Evolutionary conservation across 345 rosid species (phyloP).

Genomic region (Pistacia integerrima): DNA sequence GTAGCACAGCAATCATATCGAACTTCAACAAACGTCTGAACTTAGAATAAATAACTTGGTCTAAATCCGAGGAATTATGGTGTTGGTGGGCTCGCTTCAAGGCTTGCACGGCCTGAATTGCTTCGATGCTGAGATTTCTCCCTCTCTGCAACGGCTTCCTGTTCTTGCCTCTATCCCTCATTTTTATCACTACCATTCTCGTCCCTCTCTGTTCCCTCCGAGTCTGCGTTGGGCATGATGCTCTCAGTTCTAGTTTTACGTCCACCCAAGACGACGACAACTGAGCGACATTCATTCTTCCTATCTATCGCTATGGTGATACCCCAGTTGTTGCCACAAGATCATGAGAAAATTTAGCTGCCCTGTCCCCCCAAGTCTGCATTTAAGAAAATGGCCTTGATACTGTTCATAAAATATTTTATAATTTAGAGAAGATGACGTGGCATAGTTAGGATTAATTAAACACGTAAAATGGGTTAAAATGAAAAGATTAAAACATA

Average conservation of each 20-base stretch:
- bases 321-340: too few relatives aligned
- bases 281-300: not conserved
- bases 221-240: not conserved
- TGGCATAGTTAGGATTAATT: too few relatives aligned
- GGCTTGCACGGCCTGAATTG: conserved; percentile 75
- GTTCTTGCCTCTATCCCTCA: conserved; percentile 76
- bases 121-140: conserved; percentile 81
- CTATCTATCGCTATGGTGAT: not conserved
- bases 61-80: conserved; percentile 13
- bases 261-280: conserved; percentile 9
- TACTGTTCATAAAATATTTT: too few relatives aligned
- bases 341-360: too few relatives aligned
- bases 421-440: too few relatives aligned
- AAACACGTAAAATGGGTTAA: too few relatives aligned
- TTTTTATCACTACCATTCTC: conserved; percentile 34
- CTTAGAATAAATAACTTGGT: conserved; percentile 43
- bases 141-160: conserved; percentile 76
- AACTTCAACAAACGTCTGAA: conserved; percentile 74
- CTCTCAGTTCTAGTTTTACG: not conserved
- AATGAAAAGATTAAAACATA: too few relatives aligned
- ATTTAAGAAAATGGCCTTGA: too few relatives aligned
- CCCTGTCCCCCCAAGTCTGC: too few relatives aligned
- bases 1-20: conserved; percentile 80
- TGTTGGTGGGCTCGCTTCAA: conserved; percentile 58
- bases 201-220: not conserved